Conservation (phyloP, 2,329 filamentous ascomycete species). For the Alternaria dauci region DNA sequence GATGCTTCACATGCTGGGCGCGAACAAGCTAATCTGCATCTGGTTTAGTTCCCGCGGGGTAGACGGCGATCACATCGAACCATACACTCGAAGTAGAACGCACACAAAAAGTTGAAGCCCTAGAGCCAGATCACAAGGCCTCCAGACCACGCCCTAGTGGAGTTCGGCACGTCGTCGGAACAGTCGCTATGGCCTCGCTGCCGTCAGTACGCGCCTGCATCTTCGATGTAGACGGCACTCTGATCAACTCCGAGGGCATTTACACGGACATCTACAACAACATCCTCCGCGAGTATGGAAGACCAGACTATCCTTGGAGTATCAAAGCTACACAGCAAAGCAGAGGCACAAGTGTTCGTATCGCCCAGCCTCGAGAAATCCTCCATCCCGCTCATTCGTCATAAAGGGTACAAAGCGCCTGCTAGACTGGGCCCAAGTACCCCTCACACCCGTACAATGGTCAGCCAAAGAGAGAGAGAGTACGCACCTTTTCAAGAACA, state of each 20-base stretch:
- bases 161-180: background rate
- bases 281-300: constrained; percentile 30
- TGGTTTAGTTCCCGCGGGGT: constrained; percentile 1
- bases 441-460: constrained; percentile 27
- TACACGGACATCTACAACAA: constrained; percentile 30
- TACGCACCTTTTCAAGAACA: constrained; percentile 22
- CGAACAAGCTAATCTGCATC: background rate
- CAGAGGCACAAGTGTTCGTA: constrained; percentile 24
- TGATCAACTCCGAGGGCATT: constrained; percentile 49
- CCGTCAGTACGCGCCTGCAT: constrained; percentile 45
- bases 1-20: background rate
- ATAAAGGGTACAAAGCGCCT: constrained; percentile 28
- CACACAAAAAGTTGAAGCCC: background rate
- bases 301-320: constrained; percentile 28
- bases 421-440: constrained; percentile 31
- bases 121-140: background rate
- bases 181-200: constrained; percentile 5
- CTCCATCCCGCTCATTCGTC: background rate
- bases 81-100: background rate
- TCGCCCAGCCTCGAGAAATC: background rate
- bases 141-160: background rate
- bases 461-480: constrained; percentile 19
- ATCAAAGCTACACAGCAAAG: constrained; percentile 36
- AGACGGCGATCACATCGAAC: background rate
- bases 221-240: constrained; percentile 48